Conservation (phyloP, 306 rosid genomes). For the Notholithocarpus densiflorus region DNA sequence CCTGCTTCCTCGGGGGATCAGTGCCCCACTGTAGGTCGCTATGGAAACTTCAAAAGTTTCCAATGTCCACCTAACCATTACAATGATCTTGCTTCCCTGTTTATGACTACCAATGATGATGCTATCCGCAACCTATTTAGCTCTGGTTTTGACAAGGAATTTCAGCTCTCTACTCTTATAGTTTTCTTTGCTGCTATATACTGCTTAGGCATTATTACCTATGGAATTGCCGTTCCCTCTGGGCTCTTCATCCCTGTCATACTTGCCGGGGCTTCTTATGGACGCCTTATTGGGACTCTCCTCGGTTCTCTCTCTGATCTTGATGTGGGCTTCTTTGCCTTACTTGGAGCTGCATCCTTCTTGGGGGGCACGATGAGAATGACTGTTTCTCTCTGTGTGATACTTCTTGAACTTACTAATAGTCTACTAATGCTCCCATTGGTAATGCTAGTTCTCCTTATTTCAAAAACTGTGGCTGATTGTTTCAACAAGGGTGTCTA, state of each 20-base stretch:
- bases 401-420: slow-evolving; percentile 87
- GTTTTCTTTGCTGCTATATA: slow-evolving; percentile 56
- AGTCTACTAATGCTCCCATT: slow-evolving; percentile 70
- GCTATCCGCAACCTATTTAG: slow-evolving; percentile 70
- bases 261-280: slow-evolving; percentile 82
- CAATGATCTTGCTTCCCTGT: slow-evolving; percentile 90
- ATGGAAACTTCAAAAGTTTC: slow-evolving; percentile 64
- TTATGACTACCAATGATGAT: slow-evolving; percentile 74
- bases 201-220: slow-evolving; percentile 68
- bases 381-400: slow-evolving; percentile 79
- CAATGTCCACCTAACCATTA: slow-evolving; percentile 68
- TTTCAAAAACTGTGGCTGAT: slow-evolving; percentile 74
- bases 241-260: slow-evolving; percentile 91
- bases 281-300: slow-evolving; percentile 66
- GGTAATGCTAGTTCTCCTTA: slow-evolving; percentile 70
- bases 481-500: slow-evolving; percentile 70
- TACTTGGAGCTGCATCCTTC: slow-evolving; percentile 86
- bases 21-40: slow-evolving; percentile 59
- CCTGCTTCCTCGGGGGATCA: slow-evolving; percentile 46
- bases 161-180: slow-evolving; percentile 59
- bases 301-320: slow-evolving; percentile 43
- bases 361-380: slow-evolving; percentile 94
- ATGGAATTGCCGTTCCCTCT: slow-evolving; percentile 85
- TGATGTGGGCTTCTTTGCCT: slow-evolving; percentile 60
- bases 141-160: slow-evolving; percentile 47